Evolutionary conservation across 257 asterid species (phyloP), one percentile per base, ranked within the genome.

Genomic region (Rauvolfia tetraphylla): DNA sequence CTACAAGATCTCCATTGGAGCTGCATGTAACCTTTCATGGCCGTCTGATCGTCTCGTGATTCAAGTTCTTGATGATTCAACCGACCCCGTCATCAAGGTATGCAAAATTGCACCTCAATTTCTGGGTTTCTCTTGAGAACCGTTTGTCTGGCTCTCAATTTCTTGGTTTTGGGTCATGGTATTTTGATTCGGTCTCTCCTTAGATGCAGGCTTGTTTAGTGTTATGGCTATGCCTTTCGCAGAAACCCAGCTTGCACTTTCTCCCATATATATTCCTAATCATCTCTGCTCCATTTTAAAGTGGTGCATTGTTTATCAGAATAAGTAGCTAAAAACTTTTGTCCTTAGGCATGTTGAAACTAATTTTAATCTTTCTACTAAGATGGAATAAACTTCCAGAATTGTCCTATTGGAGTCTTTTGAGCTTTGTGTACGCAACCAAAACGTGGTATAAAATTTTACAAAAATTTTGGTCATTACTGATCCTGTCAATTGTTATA

Each of bases 21-120:
- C 98, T 70, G 97, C 97, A 72, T 93, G 97, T 79, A 93, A 93
- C 77, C 95, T 93, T 62, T 87, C 97, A 1, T 93, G 98, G 98
- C 98, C 98, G 49, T 81, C 95, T 2, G 97, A 91, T 87, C 90
- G 97, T 77, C 85, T 93, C 23, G 96, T 93, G 75, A 91, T 93
- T 85, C 98, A 93, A 84, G 98, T 93, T 8, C 88, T 93, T 69
- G 97, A 91, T 79, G 98, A 93, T 80, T 93, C 98, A 8, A 93
- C 96, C 9, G 98, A 93, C 72, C 86, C 84, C 9, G 4, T 82
- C 4, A 79, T 88, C 79, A 93, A 93, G 98, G 98, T 91, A 87
- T 22, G 20, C 10, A 31, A 39, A 68, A 38, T 41, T 34, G 3
- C 51, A 36, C 41, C 44, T 34, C 27, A 5, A 34, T 1, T 41